Evolutionary conservation across 2,329 filamentous ascomycete species (phyloP).

Genomic region (Botrytis fragariae): DNA sequence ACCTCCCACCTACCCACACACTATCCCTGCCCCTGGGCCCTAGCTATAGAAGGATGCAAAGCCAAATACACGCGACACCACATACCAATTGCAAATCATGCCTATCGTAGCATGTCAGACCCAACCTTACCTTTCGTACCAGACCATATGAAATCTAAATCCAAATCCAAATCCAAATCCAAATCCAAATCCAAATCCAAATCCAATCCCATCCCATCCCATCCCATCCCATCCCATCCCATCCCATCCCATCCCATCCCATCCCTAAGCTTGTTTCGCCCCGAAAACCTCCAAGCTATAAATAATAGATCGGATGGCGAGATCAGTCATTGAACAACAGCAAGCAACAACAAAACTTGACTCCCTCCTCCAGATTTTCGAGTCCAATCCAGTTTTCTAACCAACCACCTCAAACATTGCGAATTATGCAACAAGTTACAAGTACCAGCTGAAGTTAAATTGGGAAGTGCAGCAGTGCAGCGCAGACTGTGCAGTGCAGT

Average conservation of each 20-base stretch:
- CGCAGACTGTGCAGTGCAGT: neutral
- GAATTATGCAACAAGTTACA: conserved; percentile 7
- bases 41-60: neutral
- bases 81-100: neutral
- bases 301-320: neutral
- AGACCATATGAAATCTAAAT: neutral
- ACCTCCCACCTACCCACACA: neutral
- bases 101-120: neutral
- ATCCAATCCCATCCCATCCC: neutral
- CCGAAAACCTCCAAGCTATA: neutral
- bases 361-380: neutral
- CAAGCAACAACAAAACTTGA: neutral
- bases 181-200: neutral
- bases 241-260: neutral
- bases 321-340: conserved; percentile 1
- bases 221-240: neutral
- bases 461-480: neutral
- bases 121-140: no score
- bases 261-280: neutral
- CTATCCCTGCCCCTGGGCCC: neutral
- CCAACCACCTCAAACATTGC: neutral
- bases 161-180: neutral
- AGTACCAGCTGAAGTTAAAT: neutral
- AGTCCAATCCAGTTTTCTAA: neutral
- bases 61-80: conserved; percentile 4